Base-by-base conservation (phyloP, 2,329 filamentous ascomycete genomes). In the Arthrobotrys pseudoclavata region DNA sequence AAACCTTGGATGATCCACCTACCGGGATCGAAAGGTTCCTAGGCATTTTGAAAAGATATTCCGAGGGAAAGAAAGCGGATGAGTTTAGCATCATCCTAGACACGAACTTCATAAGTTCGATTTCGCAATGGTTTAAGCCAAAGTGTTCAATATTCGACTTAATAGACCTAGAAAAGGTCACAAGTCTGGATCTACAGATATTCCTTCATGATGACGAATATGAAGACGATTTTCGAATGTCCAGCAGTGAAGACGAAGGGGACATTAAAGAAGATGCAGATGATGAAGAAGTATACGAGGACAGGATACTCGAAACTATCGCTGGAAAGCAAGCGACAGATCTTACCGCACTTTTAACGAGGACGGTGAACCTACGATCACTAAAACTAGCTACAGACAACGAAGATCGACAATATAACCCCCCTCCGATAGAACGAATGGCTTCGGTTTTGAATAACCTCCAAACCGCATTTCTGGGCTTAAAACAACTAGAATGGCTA, bases 111-210 rank as follows among this genome's bases (percentile, higher is more conserved):
- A 70, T 76, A 9, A 10, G 53, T 0, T 48, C 64, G 0, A 69
- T 76, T 3, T 76, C 71, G 22, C 48, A 60, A 26, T 76, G 57
- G 57, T 76, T 50, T 42, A 31, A 42, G 18, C 71, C 64, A 0
- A 69, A 69, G 34, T 42, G 40, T n/a, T 64, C 64, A 12, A 20
- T 76, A 3, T 76, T 76, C 29, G 71, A 76, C 40, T 22, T 76
- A 10, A 69, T 76, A 37, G 71, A 76, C 20, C 37, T 67, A 24
- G 42, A 57, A 20, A 76, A 76, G 20, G 37, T 70, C 22, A 70
- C 66, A 13, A 66, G 60, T 37, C 52, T 76, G 20, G 72, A 76
- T 53, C 26, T 76, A 24, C 60, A 61, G 10, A 15, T 76, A 6
- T 61, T 70, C 24, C 18, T 76, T 9, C 68, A 45, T 29, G 29